These are phyloP conservation scores for Taphrina wiesneri DNA, from an alignment of 1,139 yeast species.

Conservation along the genomic window DNA sequence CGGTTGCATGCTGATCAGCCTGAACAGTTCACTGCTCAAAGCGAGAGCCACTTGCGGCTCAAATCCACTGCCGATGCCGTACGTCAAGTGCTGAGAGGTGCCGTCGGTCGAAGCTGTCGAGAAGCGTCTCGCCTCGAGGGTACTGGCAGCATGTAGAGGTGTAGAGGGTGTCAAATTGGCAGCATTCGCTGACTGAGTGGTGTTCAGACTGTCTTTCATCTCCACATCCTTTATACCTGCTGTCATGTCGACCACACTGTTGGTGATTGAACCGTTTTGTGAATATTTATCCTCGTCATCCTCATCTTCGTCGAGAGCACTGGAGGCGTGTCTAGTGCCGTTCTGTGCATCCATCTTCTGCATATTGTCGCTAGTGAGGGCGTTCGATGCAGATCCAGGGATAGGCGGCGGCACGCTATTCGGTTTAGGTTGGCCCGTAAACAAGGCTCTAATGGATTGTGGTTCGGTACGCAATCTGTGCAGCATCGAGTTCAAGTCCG, in stretches of 20 bases:
- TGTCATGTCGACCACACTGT: conserved; percentile 7
- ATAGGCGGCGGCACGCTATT: not conserved
- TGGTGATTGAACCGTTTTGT: not conserved
- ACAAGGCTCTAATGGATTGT: conserved; percentile 10
- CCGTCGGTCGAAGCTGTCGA: conserved; percentile 5
- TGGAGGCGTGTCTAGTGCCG: not conserved
- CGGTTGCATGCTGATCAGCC: conserved; percentile 21
- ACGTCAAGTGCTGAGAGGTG: not conserved
- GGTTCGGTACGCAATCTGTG: conserved; percentile 23
- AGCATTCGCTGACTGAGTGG: not conserved
- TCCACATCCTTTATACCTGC: not conserved
- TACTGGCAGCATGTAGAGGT: not conserved
- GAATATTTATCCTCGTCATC: conserved; percentile 8
- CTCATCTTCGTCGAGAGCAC: conserved; percentile 10
- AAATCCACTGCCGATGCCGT: conserved; percentile 20
- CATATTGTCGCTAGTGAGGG: not conserved
- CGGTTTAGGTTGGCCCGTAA: conserved; percentile 3
- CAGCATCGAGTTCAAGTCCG: conserved; percentile 19
- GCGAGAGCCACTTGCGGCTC: conserved; percentile 17
- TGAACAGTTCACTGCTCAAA: conserved; percentile 17
- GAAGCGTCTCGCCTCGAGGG: not conserved
- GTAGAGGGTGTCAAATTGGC: not conserved
- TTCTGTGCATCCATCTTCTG: conserved; percentile 2
- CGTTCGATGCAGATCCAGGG: not conserved
- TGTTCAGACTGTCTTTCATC: not conserved